phyloP scores from a whole-genome alignment of 495 filamentous ascomycete genomes.

The Amniculicola lignicola region DNA sequence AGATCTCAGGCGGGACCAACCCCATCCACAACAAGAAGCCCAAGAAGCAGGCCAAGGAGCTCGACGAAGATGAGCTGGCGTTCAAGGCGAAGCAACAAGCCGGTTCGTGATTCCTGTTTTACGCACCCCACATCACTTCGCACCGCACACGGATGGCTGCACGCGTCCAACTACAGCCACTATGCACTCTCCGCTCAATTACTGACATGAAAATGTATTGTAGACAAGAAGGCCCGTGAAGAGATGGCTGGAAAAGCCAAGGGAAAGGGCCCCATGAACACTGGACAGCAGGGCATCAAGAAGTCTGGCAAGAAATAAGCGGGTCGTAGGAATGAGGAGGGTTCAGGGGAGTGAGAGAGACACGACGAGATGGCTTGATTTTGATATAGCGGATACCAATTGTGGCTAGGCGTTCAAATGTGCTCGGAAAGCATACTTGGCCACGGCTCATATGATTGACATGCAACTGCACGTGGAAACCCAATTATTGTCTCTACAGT shows the following conservation, averaged over 20 bases:
- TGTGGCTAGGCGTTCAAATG: no score
- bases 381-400: no score
- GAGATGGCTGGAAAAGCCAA: constrained; percentile 42
- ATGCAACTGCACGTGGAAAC: no score
- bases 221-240: constrained; percentile 44
- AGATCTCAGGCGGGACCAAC: constrained; percentile 41
- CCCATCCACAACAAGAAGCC: constrained; percentile 46
- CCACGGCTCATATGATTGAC: no score
- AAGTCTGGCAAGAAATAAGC: constrained; percentile 41
- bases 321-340: no score
- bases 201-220: not conserved
- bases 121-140: not conserved
- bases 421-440: no score
- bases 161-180: no score
- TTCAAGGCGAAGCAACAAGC: constrained; percentile 42
- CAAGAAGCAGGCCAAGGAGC: constrained; percentile 37
- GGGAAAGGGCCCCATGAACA: constrained; percentile 39
- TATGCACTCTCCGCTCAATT: no score
- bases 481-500: no score
- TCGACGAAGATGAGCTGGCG: constrained; percentile 42
- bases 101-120: constrained; percentile 26
- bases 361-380: not conserved
- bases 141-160: no score
- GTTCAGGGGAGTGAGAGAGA: no score
- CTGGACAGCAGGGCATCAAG: constrained; percentile 41